Percentiles rank a stretch among this genome's conserved stretches.
These are phyloP conservation scores for Peniophora sp. DNA, from an alignment of 1,284 basidiomycete species.

Conservation along the genomic window DNA sequence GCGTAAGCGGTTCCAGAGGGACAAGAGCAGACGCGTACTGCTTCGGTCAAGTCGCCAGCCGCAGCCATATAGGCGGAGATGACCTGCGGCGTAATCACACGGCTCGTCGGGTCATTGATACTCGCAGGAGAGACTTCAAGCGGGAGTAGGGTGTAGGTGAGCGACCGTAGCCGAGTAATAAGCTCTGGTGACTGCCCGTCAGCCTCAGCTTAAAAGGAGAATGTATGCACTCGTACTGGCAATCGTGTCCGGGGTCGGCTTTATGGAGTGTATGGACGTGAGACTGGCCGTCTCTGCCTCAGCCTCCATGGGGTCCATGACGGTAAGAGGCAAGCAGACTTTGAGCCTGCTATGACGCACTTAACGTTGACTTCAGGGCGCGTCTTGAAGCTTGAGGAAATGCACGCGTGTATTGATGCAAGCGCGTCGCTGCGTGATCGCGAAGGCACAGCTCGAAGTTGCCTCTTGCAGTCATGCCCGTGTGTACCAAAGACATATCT, in stretches of 20 bases:
- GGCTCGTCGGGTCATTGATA: slow-evolving; percentile 60
- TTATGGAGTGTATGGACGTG: slow-evolving; percentile 36
- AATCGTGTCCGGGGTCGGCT: slow-evolving; percentile 61
- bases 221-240: slow-evolving; percentile 42
- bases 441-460: background rate
- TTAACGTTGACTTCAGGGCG: background rate
- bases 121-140: slow-evolving; percentile 62
- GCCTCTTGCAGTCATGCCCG: slow-evolving; percentile 41
- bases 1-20: background rate
- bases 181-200: slow-evolving; percentile 44
- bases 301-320: slow-evolving; percentile 14
- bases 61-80: slow-evolving; percentile 56
- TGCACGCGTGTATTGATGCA: background rate
- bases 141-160: slow-evolving; percentile 75
- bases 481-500: slow-evolving; percentile 15
- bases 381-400: background rate
- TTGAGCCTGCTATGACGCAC: background rate
- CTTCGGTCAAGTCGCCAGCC: slow-evolving; percentile 73
- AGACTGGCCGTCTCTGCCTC: slow-evolving; percentile 40
- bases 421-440: slow-evolving; percentile 1
- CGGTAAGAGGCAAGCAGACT: background rate
- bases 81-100: slow-evolving; percentile 65
- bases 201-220: background rate
- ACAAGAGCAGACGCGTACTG: slow-evolving; percentile 38
- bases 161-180: slow-evolving; percentile 69